A percentile compares a stretch with the other conserved stretches of the same genome.
Conservation (phyloP, 495 filamentous ascomycete genomes). For the Aspergillus panamensis region DNA sequence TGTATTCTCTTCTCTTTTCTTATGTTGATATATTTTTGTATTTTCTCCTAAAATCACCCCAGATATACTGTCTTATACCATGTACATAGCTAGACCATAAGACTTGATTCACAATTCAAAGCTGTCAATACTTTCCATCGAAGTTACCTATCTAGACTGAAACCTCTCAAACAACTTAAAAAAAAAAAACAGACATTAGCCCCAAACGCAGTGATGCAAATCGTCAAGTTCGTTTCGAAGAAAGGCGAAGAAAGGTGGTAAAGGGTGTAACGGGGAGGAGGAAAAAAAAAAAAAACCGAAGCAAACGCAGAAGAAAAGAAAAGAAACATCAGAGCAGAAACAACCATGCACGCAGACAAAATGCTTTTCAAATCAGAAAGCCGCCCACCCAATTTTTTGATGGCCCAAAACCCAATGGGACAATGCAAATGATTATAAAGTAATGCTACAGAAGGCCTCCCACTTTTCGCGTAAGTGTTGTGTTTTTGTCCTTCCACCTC, state of each 20-base stretch:
- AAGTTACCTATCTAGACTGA: background rate
- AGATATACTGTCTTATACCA: background rate
- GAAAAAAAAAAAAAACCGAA: conserved; percentile 10
- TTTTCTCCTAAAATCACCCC: background rate
- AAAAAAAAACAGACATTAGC: background rate
- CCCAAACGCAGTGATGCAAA: background rate
- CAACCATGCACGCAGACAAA: conserved; percentile 12
- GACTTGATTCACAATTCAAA: background rate
- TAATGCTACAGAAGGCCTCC: conserved; percentile 27
- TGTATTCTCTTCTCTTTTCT: background rate
- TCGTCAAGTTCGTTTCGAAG: conserved; percentile 2
- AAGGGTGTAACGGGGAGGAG: background rate
- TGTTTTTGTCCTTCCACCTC: background rate
- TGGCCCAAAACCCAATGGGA: conserved; percentile 20
- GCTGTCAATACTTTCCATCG: conserved; percentile 3
- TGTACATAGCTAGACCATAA: conserved; percentile 5
- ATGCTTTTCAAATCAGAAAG: conserved; percentile 32
- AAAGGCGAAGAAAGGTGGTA: background rate
- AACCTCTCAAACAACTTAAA: conserved; percentile 3
- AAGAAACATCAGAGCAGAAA: conserved; percentile 8
- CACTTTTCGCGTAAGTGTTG: background rate
- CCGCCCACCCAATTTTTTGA: conserved; percentile 34
- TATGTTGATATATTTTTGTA: background rate
- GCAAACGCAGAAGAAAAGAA: conserved; percentile 10
- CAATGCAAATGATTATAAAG: conserved; percentile 17